Evolutionary conservation across 805 yeast genomes (phyloP).

Genomic region (Saccharomycopsis guyanensis): DNA sequence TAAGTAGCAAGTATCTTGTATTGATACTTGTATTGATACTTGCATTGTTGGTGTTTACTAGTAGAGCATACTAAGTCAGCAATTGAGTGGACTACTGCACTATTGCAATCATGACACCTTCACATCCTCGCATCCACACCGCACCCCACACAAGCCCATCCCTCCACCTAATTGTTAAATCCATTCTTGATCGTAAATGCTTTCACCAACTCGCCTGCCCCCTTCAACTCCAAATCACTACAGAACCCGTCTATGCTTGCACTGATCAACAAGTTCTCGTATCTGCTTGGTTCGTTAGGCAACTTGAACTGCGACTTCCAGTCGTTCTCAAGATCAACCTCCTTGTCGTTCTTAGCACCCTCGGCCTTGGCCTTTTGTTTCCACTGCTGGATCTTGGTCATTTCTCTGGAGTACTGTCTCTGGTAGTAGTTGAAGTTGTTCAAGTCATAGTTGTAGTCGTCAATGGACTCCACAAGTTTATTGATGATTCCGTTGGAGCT

Average conservation of each 20-base stretch:
- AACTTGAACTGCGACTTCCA: constrained; percentile 61
- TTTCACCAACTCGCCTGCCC: constrained; percentile 59
- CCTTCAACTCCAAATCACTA: constrained; percentile 61
- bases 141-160: no score
- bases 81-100: no score
- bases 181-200: constrained; percentile 52
- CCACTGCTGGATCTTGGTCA: constrained; percentile 66
- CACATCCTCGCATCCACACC: no score
- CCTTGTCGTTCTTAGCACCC: constrained; percentile 53
- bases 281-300: constrained; percentile 69
- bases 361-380: constrained; percentile 61
- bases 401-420: constrained; percentile 65
- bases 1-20: no score
- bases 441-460: constrained; percentile 70
- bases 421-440: constrained; percentile 77
- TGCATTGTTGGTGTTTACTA: no score
- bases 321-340: constrained; percentile 43
- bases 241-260: constrained; percentile 66
- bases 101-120: no score
- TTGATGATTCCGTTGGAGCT: constrained; percentile 43
- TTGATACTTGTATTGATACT: no score
- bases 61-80: no score
- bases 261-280: constrained; percentile 60
- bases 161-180: constrained; percentile 33
- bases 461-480: constrained; percentile 58